phyloP scores from a whole-genome alignment of 2,329 filamentous ascomycete species.

The Neofusicoccum sp. region DNA sequence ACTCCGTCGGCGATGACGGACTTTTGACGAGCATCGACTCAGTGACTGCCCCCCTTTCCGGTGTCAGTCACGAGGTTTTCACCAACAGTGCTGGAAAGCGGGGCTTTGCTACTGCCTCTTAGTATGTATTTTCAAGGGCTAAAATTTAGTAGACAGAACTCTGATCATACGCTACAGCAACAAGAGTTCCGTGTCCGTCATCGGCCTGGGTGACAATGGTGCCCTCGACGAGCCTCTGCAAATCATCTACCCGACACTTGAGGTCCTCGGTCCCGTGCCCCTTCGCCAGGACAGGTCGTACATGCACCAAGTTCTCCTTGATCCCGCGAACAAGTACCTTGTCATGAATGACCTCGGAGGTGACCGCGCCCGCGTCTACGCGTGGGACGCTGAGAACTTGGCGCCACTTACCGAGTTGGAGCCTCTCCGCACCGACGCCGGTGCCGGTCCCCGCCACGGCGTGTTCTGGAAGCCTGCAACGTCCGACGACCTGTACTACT shows the following conservation, averaged over 20 bases:
- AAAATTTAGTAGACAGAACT: no score
- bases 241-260: constrained; percentile 42
- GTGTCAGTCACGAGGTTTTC: constrained; percentile 37
- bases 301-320: constrained; percentile 64
- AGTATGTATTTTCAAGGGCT: constrained; percentile 20
- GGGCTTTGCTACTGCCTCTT: constrained; percentile 44
- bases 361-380: constrained; percentile 61
- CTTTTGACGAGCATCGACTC: constrained; percentile 27
- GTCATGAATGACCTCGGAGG: constrained; percentile 65
- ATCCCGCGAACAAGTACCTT: constrained; percentile 62
- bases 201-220: constrained; percentile 21
- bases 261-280: constrained; percentile 36
- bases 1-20: constrained; percentile 37
- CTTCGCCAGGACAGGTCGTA: constrained; percentile 58
- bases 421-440: constrained; percentile 47
- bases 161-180: constrained; percentile 6
- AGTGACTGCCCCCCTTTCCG: constrained; percentile 39
- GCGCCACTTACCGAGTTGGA: constrained; percentile 46
- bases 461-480: constrained; percentile 48
- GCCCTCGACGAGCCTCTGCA: constrained; percentile 33
- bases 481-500: constrained; percentile 41
- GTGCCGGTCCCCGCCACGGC: constrained; percentile 64
- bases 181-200: constrained; percentile 38
- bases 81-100: constrained; percentile 39
- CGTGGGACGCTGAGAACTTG: constrained; percentile 46